Evolutionary conservation across 2,329 filamentous ascomycete species (phyloP), one percentile per base, ranked within the genome.

Genomic region (Sclerotinia sclerotiorum): DNA sequence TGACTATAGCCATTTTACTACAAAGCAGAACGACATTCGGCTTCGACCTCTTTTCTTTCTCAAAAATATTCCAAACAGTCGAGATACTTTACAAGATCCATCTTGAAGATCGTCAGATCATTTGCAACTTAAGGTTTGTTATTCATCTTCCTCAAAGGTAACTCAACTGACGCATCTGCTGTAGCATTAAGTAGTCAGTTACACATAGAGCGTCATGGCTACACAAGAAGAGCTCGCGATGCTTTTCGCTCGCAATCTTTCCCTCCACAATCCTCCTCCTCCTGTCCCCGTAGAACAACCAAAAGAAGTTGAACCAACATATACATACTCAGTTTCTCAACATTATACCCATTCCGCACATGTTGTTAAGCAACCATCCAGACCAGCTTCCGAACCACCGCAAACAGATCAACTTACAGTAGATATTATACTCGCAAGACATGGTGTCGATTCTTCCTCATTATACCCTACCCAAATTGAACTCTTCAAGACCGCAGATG

Each of bases 291-390:
- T 73, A 71, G 72, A 78, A 76, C 67, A 77, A 75, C 60, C 77
- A 74, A 67, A 74, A 74, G 65, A 74, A 69, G 67, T 71, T 70
- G 72, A 78, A 55, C 78, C 83, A 66, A 80, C 83, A 29, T 89
- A 92, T 71, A 83, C 85, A 71, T 96, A 95, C 81, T 88, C 85
- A 69, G 87, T 91, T 73, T 91, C 91, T 13, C 89, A 92, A 76
- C 93, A 97, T 79, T 97, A 97, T 79, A 90, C 90, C 72, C 92
- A 94, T 77, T 93, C 92, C 11, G 83, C 90, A 56, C 92, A 96
- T 77, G 77, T 89, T 70, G 82, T 77, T 60, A 79, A 83, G 66
- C 78, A 82, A 39, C 75, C 78, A 1, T 79, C 80, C 69, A 80
- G 82, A 63, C 82, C 80, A 27, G 83, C 83, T 29, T 87, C 83